phyloP scores from a whole-genome alignment of 257 asterid species.

The Petunia axillaris region DNA sequence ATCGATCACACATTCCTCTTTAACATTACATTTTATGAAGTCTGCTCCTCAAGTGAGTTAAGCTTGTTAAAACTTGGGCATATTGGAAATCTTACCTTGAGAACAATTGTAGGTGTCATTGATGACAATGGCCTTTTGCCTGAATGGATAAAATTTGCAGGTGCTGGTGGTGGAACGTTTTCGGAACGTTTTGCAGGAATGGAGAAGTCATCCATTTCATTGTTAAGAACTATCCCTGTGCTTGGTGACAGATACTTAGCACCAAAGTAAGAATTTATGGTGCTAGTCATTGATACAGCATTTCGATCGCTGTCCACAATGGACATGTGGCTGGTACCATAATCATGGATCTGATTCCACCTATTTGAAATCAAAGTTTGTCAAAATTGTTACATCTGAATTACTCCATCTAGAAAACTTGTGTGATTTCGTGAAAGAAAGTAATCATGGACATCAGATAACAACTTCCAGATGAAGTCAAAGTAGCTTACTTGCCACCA shows the following conservation, averaged over 20 bases:
- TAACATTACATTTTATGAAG: not conserved
- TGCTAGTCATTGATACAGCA: slow-evolving; percentile 70
- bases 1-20: not conserved
- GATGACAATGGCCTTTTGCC: slow-evolving; percentile 79
- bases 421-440: too few relatives aligned
- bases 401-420: too few relatives aligned
- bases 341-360: slow-evolving; percentile 68
- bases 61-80: not conserved
- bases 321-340: slow-evolving; percentile 75
- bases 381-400: not conserved
- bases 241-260: slow-evolving; percentile 51
- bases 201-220: slow-evolving; percentile 84
- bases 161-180: slow-evolving; percentile 54
- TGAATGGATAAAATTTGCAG: slow-evolving; percentile 60
- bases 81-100: slow-evolving; percentile 47
- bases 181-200: slow-evolving; percentile 40
- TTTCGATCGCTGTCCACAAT: slow-evolving; percentile 63
- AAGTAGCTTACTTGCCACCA: slow-evolving; percentile 57
- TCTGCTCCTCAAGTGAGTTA: not conserved
- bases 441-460: too few relatives aligned
- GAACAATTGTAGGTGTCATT: slow-evolving; percentile 67
- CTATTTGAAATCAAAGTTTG: slow-evolving; percentile 32
- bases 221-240: slow-evolving; percentile 77
- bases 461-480: not conserved
- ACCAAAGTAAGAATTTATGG: slow-evolving; percentile 61